phyloP scores from a whole-genome alignment of 2,329 filamentous ascomycete species.

The Fusarium sp. region DNA sequence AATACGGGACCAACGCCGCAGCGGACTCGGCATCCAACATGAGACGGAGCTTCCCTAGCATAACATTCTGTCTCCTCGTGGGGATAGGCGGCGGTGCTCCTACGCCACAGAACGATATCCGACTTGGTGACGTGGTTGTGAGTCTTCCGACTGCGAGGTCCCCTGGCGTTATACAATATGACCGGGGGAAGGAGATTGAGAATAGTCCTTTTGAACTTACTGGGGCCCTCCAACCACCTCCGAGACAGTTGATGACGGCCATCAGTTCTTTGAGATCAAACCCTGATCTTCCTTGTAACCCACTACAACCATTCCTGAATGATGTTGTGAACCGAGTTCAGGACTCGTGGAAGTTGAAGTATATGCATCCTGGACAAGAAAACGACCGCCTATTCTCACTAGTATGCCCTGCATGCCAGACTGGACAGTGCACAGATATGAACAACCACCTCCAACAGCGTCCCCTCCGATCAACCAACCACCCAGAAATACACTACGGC shows the following conservation, averaged over 20 bases:
- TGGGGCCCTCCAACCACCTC: constrained; percentile 1
- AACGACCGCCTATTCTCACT: not conserved
- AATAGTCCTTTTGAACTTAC: not conserved
- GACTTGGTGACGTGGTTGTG: constrained; percentile 33
- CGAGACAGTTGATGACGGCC: constrained; percentile 7
- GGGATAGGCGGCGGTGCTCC: constrained; percentile 14
- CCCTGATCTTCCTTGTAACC: not conserved
- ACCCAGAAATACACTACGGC: not conserved
- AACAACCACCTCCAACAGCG: not conserved
- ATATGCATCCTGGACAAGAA: constrained; percentile 4
- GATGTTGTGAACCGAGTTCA: not conserved
- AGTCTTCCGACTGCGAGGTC: not conserved
- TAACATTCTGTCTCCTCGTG: constrained; percentile 12
- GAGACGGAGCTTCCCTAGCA: constrained; percentile 10
- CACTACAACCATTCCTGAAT: not conserved
- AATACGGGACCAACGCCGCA: constrained; percentile 25
- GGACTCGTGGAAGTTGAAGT: not conserved
- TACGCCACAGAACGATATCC: constrained; percentile 3
- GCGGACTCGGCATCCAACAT: constrained; percentile 14
- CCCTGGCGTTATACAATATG: constrained; percentile 26
- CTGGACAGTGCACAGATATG: not conserved
- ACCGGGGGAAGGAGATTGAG: constrained; percentile 14
- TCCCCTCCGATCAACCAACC: not conserved
- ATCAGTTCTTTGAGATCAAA: constrained; percentile 8
- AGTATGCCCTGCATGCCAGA: not conserved